These are phyloP conservation scores for Aureobasidium uvarum DNA, from an alignment of 2,329 filamentous ascomycete genomes.

Conservation along the genomic window DNA sequence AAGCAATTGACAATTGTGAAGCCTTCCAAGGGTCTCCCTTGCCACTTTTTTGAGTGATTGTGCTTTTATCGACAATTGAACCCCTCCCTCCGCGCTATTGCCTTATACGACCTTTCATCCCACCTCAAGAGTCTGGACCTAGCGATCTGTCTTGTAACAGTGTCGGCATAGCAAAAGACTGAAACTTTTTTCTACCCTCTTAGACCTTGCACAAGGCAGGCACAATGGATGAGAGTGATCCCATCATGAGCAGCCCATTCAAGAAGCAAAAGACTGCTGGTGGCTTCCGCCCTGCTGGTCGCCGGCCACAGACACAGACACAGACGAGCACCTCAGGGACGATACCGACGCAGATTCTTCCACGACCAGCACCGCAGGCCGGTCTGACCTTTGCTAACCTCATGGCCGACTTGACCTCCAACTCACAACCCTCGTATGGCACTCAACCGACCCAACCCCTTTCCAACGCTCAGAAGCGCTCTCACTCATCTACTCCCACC, in stretches of 20 bases:
- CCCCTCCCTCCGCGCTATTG: neutral
- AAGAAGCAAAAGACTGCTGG: constrained; percentile 40
- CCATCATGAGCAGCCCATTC: constrained; percentile 38
- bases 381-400: constrained; percentile 29
- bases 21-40: constrained; percentile 5
- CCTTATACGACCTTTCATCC: neutral
- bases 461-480: constrained; percentile 41
- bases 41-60: constrained; percentile 22
- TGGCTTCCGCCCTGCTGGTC: constrained; percentile 38
- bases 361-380: constrained; percentile 22
- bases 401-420: constrained; percentile 18
- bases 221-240: constrained; percentile 35
- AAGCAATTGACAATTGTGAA: constrained; percentile 9
- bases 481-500: constrained; percentile 33
- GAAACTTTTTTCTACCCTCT: constrained; percentile 2
- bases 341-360: constrained; percentile 34
- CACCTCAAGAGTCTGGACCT: neutral
- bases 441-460: constrained; percentile 64
- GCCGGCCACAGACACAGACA: constrained; percentile 36
- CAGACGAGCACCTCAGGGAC: neutral
- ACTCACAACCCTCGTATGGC: constrained; percentile 27
- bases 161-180: neutral
- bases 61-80: neutral
- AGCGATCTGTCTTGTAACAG: neutral
- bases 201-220: neutral